Conservation (phyloP, 495 filamentous ascomycete species). For the Tuber borchii region DNA sequence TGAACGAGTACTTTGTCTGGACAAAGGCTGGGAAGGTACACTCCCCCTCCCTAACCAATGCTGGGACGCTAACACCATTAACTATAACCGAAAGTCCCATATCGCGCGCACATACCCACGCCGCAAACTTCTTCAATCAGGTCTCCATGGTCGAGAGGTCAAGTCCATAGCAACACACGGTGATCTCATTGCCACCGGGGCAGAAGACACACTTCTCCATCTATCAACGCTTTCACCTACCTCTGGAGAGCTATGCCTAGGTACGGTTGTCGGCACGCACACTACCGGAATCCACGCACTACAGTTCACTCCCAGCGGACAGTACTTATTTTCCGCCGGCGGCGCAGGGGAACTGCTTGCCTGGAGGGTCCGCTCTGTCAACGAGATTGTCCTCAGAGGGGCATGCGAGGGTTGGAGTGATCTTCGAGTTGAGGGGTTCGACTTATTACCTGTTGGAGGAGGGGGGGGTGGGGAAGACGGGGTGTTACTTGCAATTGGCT, state of each 20-base stretch:
- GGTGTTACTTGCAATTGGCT: constrained; percentile 48
- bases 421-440: constrained; percentile 71
- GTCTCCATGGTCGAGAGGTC: constrained; percentile 83
- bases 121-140: constrained; percentile 51
- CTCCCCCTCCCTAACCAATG: constrained; percentile 9
- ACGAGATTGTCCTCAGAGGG: constrained; percentile 41
- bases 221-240: constrained; percentile 50
- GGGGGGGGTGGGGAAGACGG: constrained; percentile 46
- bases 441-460: constrained; percentile 48
- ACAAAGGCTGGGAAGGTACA: constrained; percentile 53
- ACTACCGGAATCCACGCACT: constrained; percentile 77
- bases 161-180: constrained; percentile 60
- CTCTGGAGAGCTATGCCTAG: constrained; percentile 9
- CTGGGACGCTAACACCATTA: constrained; percentile 34
- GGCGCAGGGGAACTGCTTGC: constrained; percentile 84
- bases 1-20: constrained; percentile 49
- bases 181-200: constrained; percentile 66
- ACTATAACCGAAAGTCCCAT: constrained; percentile 10
- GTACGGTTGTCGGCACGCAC: constrained; percentile 51
- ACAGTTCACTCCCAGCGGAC: constrained; percentile 58
- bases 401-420: constrained; percentile 58
- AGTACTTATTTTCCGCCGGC: constrained; percentile 72
- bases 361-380: constrained; percentile 60
- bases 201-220: constrained; percentile 81
- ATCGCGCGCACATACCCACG: constrained; percentile 42